Base-by-base conservation (phyloP, 768 basidiomycete species). In the Pulveroboletus frians region DNA sequence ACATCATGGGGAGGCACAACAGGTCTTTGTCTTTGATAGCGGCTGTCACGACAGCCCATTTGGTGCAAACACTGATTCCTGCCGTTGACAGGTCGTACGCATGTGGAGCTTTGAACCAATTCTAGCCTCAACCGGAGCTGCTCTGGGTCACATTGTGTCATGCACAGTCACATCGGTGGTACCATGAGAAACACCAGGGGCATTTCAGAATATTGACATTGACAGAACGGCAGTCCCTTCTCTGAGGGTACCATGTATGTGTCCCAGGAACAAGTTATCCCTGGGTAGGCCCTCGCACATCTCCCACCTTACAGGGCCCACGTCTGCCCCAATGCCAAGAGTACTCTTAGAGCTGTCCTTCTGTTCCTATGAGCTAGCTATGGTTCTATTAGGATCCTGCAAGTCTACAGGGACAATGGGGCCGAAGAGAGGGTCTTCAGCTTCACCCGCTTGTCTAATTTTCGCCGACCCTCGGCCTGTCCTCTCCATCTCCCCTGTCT, bases 401-500 rank as follows among this genome's bases (percentile, higher is more conserved):
- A 18, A 32, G 9, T 34, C 35, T 46, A 49, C 21, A 26, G 35
- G 7, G 29, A 5, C 3, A 27, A 7, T 17, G 38, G 21, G 40
- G 23, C 18, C 14, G 23, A 9, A 21, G 46, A 26, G 5, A 23
- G 23, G 1, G 48, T 26, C 15, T n/a, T 31, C 30, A 49, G 29
- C 41, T 51, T 61, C 39, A 44, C 26, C 34, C 53, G 46, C 37
- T 60, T 62, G 14, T 15, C 0, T 4, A 27, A 18, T 17, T 55
- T 59, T 42, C 37, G n/a, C 27, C 30, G 13, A 34, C 13, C 35
- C 29, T 43, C 32, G 11, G 30, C 10, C 38, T 8, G 4, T 37
- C 30, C 0, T n/a, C 45, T 17, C 13, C 37, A 8, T 15, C 13
- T 11, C 9, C 18, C 17, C 18, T 45, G 2, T 14, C 32, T 13